Percentiles rank a stretch among this genome's conserved stretches.
phyloP scores from a whole-genome alignment of 2,329 filamentous ascomycete genomes.

The Claviceps maximensis region DNA sequence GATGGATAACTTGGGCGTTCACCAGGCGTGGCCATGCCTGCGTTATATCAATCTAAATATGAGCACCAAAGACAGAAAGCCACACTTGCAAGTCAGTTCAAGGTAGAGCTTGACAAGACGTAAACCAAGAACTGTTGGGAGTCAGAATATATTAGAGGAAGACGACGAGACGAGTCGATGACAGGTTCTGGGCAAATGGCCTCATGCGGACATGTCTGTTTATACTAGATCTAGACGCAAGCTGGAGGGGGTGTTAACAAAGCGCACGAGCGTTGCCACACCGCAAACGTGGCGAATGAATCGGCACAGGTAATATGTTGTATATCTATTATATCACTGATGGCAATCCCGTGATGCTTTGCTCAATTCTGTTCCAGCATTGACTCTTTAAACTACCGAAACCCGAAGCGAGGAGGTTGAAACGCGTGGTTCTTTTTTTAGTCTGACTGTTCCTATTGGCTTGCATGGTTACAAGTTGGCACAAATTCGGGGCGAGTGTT shows the following conservation, averaged over 20 bases:
- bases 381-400: neutral
- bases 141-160: neutral
- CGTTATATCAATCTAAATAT: neutral
- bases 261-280: neutral
- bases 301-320: neutral
- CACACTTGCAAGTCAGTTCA: neutral
- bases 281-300: neutral
- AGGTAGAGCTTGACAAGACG: neutral
- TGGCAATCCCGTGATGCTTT: neutral
- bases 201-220: neutral
- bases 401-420: neutral
- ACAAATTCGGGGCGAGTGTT: neutral
- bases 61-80: neutral
- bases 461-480: too few species aligned
- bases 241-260: too few species aligned
- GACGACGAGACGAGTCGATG: too few species aligned
- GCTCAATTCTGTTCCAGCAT: neutral
- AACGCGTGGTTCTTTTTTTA: neutral
- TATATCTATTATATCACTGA: neutral
- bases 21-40: conserved; percentile 5
- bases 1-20: neutral
- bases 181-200: too few species aligned
- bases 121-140: too few species aligned
- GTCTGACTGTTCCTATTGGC: neutral
- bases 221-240: neutral